Evolutionary conservation across 192 early-diverging fungal species (phyloP).

Genomic region (Coemansia sp.): DNA sequence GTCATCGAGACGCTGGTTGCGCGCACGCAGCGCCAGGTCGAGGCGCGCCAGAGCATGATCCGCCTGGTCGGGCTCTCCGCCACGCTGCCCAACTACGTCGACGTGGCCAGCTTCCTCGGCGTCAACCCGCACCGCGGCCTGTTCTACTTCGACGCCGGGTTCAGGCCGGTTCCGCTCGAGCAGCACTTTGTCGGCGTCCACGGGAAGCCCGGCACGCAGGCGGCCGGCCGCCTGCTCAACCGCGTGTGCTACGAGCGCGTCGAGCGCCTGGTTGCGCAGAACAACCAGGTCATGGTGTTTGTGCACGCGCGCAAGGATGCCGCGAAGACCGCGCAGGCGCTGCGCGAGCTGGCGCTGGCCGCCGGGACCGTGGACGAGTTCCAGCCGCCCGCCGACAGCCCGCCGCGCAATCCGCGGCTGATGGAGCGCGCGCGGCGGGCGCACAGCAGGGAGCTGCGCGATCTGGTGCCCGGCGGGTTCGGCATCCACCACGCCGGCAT

Average conservation of each 20-base stretch:
- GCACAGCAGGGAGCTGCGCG: conserved; percentile 82
- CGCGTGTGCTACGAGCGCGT: conserved; percentile 86
- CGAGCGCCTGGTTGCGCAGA: conserved; percentile 68
- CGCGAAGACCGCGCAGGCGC: conserved; percentile 85
- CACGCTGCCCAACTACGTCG: conserved; percentile 96
- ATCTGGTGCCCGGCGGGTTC: conserved; percentile 82
- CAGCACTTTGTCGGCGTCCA: conserved; percentile 96
- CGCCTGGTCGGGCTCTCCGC: conserved; percentile 96
- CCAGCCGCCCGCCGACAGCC: conserved; percentile 16
- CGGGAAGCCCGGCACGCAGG: conserved; percentile 74
- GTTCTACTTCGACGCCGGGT: conserved; percentile 96
- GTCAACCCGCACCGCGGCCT: conserved; percentile 93
- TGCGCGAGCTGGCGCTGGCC: conserved; percentile 72
- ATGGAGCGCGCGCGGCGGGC: conserved; percentile 70
- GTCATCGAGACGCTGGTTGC: conserved; percentile 97
- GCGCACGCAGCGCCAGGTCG: conserved; percentile 87
- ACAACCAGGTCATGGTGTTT: conserved; percentile 99
- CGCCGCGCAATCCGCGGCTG: conserved; percentile 55
- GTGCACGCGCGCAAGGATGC: conserved; percentile 98
- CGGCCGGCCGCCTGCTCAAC: conserved; percentile 72
- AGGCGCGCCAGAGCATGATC: conserved; percentile 92
- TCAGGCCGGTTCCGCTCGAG: conserved; percentile 92
- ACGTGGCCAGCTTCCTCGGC: conserved; percentile 90
- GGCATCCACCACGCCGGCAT: conserved; percentile 98
- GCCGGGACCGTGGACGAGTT: conserved; percentile 58